Conservation (phyloP, 176 grass and related monocot genomes). For the Oryza meridionalis region DNA sequence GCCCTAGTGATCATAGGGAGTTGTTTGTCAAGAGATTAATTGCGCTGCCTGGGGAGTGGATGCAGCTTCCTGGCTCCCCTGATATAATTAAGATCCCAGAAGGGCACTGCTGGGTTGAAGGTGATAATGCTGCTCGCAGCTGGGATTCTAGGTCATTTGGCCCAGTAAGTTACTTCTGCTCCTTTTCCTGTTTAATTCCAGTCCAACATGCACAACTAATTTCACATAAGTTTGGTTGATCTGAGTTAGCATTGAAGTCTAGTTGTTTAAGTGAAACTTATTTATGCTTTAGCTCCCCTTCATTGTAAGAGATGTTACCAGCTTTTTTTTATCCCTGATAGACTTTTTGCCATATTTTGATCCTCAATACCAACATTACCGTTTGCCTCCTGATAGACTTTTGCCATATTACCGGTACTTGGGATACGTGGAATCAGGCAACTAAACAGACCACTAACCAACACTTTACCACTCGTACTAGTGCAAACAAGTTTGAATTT, state of each 20-base stretch:
- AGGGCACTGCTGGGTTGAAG: slow-evolving; percentile 96
- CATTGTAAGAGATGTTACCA: neutral
- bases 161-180: slow-evolving; percentile 56
- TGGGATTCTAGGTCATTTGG: slow-evolving; percentile 89
- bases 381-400: neutral
- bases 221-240: neutral
- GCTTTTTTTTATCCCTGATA: neutral
- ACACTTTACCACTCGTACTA: neutral
- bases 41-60: slow-evolving; percentile 80
- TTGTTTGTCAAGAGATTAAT: slow-evolving; percentile 79
- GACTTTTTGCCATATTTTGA: neutral
- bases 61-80: slow-evolving; percentile 57
- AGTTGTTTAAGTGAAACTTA: neutral
- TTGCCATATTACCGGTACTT: neutral
- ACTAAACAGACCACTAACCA: neutral
- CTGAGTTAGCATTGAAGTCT: neutral
- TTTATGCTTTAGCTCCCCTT: neutral
- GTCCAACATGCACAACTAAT: neutral
- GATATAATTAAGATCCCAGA: slow-evolving; percentile 69
- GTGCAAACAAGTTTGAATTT: neutral
- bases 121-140: slow-evolving; percentile 73
- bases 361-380: neutral
- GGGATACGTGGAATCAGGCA: neutral
- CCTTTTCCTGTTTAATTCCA: neutral
- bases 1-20: slow-evolving; percentile 61